A percentile compares a stretch with the other conserved stretches of the same genome.
Evolutionary conservation across 495 filamentous ascomycete genomes (phyloP).

Genomic region (Penicillium simplicissimum): DNA sequence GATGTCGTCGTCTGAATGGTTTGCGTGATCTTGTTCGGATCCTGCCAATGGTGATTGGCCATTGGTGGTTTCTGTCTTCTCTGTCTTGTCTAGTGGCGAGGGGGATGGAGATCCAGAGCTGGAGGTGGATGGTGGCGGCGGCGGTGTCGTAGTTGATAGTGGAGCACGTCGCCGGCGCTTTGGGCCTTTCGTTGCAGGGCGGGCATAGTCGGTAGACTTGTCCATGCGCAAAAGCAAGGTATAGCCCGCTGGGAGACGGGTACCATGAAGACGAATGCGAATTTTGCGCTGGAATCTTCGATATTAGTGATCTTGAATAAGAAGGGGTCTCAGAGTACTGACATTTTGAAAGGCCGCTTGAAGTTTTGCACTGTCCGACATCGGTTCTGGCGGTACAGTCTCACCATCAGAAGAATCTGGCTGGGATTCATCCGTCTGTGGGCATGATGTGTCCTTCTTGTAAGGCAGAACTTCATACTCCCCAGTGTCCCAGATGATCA

Average conservation of each 20-base stretch:
- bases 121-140: slow-evolving; percentile 24
- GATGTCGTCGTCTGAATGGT: slow-evolving; percentile 22
- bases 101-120: slow-evolving; percentile 15
- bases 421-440: slow-evolving; percentile 48
- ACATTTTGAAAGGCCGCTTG: slow-evolving; percentile 54
- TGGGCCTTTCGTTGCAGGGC: slow-evolving; percentile 25
- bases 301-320: background rate
- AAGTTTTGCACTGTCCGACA: slow-evolving; percentile 56
- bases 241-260: slow-evolving; percentile 57
- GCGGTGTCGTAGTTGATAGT: background rate
- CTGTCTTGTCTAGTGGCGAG: background rate
- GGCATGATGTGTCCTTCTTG: slow-evolving; percentile 28
- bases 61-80: background rate
- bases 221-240: slow-evolving; percentile 59
- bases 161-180: slow-evolving; percentile 31
- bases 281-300: slow-evolving; percentile 52
- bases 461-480: slow-evolving; percentile 61
- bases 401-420: slow-evolving; percentile 30
- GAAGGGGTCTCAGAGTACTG: background rate
- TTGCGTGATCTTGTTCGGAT: slow-evolving; percentile 1
- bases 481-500: slow-evolving; percentile 72
- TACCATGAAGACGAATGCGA: slow-evolving; percentile 59
- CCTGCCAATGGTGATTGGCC: background rate
- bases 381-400: slow-evolving; percentile 6
- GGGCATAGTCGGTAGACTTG: slow-evolving; percentile 42